Evolutionary conservation across 176 grass and related monocot genomes (phyloP).

Genomic region (Eragrostis nindensis): DNA sequence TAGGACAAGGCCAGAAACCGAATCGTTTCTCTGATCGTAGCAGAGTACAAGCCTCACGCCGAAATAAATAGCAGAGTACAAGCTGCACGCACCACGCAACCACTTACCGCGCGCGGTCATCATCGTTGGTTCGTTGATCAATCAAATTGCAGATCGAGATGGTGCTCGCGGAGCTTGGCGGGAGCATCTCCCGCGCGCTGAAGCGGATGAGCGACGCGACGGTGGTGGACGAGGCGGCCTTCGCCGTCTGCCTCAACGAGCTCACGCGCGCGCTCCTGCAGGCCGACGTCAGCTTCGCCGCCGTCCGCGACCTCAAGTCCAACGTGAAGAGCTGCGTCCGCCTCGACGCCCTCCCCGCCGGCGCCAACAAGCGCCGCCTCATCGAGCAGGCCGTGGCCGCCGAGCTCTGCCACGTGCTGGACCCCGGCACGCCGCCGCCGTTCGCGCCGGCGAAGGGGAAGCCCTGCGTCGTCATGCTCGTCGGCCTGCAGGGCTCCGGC

Average conservation of each 20-base stretch:
- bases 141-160: no score
- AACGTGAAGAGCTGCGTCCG: slow-evolving; percentile 81
- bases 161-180: slow-evolving; percentile 92
- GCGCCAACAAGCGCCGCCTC: slow-evolving; percentile 87
- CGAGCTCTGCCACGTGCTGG: slow-evolving; percentile 90
- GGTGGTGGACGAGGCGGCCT: slow-evolving; percentile 87
- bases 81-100: no score
- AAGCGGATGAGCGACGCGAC: slow-evolving; percentile 97
- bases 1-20: no score
- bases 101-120: no score
- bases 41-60: no score
- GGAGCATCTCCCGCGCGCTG: slow-evolving; percentile 94
- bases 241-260: slow-evolving; percentile 91
- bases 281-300: slow-evolving; percentile 78
- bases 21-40: no score
- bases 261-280: slow-evolving; percentile 88
- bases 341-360: slow-evolving; percentile 70
- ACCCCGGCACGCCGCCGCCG: slow-evolving; percentile 70
- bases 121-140: no score
- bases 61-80: no score
- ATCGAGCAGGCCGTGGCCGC: slow-evolving; percentile 77
- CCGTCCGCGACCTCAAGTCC: slow-evolving; percentile 82
- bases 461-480: slow-evolving; percentile 79
- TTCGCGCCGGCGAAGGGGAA: slow-evolving; percentile 81
- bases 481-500: slow-evolving; percentile 58